phyloP scores from a whole-genome alignment of 257 asterid genomes.

The Solanum appendiculatum region DNA sequence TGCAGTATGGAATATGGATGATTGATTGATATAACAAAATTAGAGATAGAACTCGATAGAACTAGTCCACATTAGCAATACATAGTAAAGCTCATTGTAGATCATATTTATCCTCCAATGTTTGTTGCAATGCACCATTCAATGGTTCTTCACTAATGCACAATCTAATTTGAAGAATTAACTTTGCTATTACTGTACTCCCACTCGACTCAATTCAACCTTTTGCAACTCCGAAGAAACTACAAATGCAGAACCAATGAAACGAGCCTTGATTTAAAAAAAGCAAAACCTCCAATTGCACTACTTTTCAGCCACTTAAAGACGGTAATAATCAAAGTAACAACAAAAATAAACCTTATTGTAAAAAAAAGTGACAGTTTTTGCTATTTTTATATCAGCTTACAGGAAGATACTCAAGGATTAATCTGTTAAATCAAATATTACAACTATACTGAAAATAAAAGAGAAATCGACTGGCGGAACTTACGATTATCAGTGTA shows the following conservation, averaged over 20 bases:
- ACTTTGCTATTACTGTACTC: not conserved
- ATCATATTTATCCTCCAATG: not conserved
- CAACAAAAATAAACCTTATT: not conserved
- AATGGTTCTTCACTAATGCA: not conserved
- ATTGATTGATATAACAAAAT: not conserved
- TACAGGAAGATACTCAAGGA: not conserved
- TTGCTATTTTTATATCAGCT: not conserved
- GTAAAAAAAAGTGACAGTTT: not conserved
- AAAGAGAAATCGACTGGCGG: not conserved
- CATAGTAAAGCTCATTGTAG: not conserved
- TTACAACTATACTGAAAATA: not conserved
- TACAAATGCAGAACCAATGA: not conserved
- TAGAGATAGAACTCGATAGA: not conserved
- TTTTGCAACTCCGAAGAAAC: not conserved
- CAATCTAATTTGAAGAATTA: not conserved
- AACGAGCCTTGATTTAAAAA: not conserved
- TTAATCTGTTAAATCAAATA: not conserved
- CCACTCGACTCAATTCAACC: not conserved
- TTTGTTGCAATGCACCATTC: not conserved
- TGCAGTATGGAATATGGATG: not conserved
- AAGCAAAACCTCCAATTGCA: not conserved
- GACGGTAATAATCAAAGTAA: not conserved
- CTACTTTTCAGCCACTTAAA: not conserved
- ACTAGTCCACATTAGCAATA: not conserved
- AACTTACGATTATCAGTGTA: constrained; percentile 86